phyloP scores from a whole-genome alignment of 2,329 filamentous ascomycete species.

The Cladosporium colombiae region DNA sequence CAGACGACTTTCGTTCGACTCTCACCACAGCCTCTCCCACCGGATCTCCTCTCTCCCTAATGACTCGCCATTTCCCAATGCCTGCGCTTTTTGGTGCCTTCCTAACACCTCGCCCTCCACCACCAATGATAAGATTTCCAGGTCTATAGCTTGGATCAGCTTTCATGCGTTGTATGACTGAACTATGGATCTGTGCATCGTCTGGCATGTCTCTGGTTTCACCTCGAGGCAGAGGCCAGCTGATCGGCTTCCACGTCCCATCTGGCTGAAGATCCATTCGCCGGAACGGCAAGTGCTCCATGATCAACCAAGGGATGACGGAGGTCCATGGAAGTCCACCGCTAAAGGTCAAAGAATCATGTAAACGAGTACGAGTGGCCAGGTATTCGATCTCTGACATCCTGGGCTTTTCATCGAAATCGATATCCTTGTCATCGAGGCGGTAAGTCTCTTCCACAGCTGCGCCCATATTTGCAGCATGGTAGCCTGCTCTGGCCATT shows the following conservation, averaged over 20 bases:
- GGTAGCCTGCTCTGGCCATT: slow-evolving; percentile 20
- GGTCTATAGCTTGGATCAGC: slow-evolving; percentile 12
- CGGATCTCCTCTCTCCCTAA: slow-evolving; percentile 64
- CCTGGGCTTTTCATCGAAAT: not conserved
- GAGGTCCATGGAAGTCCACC: slow-evolving; percentile 32
- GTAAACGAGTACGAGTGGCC: slow-evolving; percentile 25
- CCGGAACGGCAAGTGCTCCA: slow-evolving; percentile 81
- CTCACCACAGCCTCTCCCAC: slow-evolving; percentile 68
- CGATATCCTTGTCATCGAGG: not conserved
- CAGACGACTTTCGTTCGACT: slow-evolving; percentile 4
- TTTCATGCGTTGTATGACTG: slow-evolving; percentile 59
- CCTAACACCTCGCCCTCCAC: slow-evolving; percentile 70
- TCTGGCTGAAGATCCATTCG: slow-evolving; percentile 75
- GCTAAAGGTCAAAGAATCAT: slow-evolving; percentile 40
- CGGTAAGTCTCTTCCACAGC: slow-evolving; percentile 4
- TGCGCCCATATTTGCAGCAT: slow-evolving; percentile 6
- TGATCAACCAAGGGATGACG: slow-evolving; percentile 47
- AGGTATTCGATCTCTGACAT: slow-evolving; percentile 21
- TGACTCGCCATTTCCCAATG: slow-evolving; percentile 71
- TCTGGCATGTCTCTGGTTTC: slow-evolving; percentile 75
- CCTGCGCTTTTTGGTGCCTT: slow-evolving; percentile 62
- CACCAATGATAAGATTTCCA: slow-evolving; percentile 74
- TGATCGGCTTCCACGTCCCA: slow-evolving; percentile 76
- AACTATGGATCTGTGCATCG: slow-evolving; percentile 70
- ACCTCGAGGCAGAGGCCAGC: slow-evolving; percentile 76